Conservation (phyloP, 306 rosid species). For the Cicer yamashitae region DNA sequence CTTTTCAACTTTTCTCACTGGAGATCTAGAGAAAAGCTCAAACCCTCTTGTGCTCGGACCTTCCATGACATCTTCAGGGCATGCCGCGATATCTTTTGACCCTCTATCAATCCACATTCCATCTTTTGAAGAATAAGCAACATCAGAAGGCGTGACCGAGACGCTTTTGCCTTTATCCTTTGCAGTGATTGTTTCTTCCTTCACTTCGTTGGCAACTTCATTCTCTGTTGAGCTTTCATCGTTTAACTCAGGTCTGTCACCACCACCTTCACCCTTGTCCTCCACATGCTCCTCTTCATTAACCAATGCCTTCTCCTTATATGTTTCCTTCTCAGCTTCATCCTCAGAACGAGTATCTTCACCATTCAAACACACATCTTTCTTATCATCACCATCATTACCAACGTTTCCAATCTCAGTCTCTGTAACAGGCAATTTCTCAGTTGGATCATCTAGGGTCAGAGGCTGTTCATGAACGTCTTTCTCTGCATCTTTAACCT, state of each 20-base stretch:
- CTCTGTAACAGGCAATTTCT: conserved; percentile 35
- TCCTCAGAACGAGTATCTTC: conserved; percentile 47
- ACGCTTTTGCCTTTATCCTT: conserved; percentile 91
- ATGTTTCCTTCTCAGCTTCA: conserved; percentile 42
- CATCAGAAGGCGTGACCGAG: conserved; percentile 55
- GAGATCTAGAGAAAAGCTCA: conserved; percentile 82
- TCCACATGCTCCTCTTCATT: conserved; percentile 50
- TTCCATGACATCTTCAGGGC: conserved; percentile 67
- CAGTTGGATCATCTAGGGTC: conserved; percentile 40
- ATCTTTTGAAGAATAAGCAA: conserved; percentile 57
- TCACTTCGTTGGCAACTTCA: conserved; percentile 50
- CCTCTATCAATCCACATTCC: conserved; percentile 65
- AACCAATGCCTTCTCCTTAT: conserved; percentile 42
- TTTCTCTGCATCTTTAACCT: conserved; percentile 43
- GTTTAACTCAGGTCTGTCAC: conserved; percentile 51
- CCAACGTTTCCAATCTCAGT: conserved; percentile 32
- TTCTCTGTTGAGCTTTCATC: conserved; percentile 52
- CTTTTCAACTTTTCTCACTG: conserved; percentile 75
- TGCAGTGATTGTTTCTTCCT: conserved; percentile 41
- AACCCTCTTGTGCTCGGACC: conserved; percentile 91
- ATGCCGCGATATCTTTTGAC: conserved; percentile 51
- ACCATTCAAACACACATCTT: conserved; percentile 42
- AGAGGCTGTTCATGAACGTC: conserved; percentile 47
- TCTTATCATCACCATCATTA: conserved; percentile 40
- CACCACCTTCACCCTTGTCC: conserved; percentile 54